Conservation (phyloP, 2,329 filamentous ascomycete species). For the Seiridium unicorne region DNA sequence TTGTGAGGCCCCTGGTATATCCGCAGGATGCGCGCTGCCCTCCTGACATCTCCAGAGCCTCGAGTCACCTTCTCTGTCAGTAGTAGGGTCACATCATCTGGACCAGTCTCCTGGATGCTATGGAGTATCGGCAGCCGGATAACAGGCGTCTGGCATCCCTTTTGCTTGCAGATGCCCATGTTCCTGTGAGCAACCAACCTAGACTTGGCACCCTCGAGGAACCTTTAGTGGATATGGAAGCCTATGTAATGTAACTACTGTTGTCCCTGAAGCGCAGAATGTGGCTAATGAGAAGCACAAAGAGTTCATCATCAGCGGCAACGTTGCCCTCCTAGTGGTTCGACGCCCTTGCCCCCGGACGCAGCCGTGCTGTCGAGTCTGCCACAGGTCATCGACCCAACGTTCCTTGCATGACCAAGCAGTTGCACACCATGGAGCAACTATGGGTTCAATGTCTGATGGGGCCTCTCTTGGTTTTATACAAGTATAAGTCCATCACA, state of each 20-base stretch:
- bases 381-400: background rate
- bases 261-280: background rate
- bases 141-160: background rate
- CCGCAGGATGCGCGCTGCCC: background rate
- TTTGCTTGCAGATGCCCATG: background rate
- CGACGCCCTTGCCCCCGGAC: background rate
- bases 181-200: background rate
- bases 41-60: background rate
- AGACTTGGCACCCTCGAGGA: background rate
- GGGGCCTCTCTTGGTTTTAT: background rate
- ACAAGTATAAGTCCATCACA: background rate
- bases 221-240: background rate
- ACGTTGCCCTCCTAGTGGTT: background rate
- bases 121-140: background rate
- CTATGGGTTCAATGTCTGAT: background rate
- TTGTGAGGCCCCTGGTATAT: background rate
- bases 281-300: background rate
- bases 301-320: background rate
- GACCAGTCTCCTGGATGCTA: background rate
- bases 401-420: background rate
- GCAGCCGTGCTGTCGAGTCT: background rate
- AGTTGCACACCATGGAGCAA: background rate
- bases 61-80: conserved; percentile 2
- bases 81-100: background rate
- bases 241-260: background rate